Evolutionary conservation across 1,284 basidiomycete genomes (phyloP).

Genomic region (Microbotryum violaceum): DNA sequence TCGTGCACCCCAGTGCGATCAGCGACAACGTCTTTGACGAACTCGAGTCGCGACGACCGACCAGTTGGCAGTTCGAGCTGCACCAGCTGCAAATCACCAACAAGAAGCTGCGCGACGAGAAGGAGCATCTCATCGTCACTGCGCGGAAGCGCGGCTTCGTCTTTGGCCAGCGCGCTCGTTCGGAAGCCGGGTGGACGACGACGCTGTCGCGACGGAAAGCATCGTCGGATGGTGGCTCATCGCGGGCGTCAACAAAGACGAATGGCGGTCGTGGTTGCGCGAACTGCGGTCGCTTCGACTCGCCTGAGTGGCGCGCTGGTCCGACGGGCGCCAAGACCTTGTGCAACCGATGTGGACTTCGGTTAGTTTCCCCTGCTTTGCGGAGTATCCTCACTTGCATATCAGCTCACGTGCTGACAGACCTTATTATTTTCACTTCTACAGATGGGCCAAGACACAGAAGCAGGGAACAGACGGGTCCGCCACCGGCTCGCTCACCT

Average conservation of each 20-base stretch:
- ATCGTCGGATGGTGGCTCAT: constrained; percentile 12
- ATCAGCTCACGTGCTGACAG: too few relatives aligned
- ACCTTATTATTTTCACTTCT: too few relatives aligned
- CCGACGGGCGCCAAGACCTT: constrained; percentile 66
- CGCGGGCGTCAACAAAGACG: constrained; percentile 10
- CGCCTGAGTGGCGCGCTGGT: constrained; percentile 31
- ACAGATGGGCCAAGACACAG: constrained; percentile 15
- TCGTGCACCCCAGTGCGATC: constrained; percentile 27
- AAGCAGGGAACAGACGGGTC: constrained; percentile 5
- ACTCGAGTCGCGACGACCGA: constrained; percentile 56
- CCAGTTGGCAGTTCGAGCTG: constrained; percentile 87
- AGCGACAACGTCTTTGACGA: constrained; percentile 60
- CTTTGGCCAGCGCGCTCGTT: constrained; percentile 10
- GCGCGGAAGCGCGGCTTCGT: constrained; percentile 27
- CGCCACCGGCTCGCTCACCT: constrained; percentile 3
- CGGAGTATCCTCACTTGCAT: too few relatives aligned
- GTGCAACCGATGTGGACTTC: constrained; percentile 76
- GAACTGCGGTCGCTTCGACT: constrained; percentile 32
- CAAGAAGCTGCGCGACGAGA: constrained; percentile 60
- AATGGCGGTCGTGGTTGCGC: constrained; percentile 24
- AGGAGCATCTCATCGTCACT: constrained; percentile 42
- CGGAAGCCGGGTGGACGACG: not conserved
- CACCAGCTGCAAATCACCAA: constrained; percentile 63
- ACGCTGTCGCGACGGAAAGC: not conserved
- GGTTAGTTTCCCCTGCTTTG: constrained; percentile 41